Evolutionary conservation across 2,329 filamentous ascomycete species (phyloP).

Genomic region (Nannizzia gypsea): DNA sequence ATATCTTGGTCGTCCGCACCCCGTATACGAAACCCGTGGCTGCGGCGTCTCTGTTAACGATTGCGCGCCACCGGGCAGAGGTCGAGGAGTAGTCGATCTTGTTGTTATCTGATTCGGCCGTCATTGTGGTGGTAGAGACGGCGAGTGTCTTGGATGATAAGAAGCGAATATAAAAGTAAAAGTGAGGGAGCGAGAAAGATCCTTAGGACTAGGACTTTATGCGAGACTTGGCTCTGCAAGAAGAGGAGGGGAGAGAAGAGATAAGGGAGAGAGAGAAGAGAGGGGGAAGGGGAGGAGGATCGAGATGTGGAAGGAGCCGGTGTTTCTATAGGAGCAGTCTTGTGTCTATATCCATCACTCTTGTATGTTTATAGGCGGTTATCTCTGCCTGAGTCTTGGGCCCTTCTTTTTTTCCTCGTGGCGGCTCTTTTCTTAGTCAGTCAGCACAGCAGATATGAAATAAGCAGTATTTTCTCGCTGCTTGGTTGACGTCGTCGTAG

Average conservation of each 20-base stretch:
- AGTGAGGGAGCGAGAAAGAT: neutral
- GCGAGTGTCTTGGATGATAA: no score
- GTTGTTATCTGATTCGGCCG: neutral
- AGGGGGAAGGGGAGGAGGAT: neutral
- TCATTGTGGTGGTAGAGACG: neutral
- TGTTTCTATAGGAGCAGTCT: neutral
- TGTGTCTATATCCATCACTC: neutral
- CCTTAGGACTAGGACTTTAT: no score
- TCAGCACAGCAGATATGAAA: no score
- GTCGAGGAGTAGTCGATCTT: conserved; percentile 21
- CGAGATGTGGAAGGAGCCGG: neutral
- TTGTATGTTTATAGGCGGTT: neutral
- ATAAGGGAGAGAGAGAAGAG: no score
- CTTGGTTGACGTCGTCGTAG: no score
- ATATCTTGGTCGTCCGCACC: conserved; percentile 46
- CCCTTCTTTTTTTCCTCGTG: neutral
- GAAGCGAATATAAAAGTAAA: no score
- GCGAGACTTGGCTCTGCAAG: neutral
- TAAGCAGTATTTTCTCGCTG: no score
- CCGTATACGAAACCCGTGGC: conserved; percentile 44
- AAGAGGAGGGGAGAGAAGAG: neutral
- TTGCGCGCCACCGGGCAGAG: conserved; percentile 35
- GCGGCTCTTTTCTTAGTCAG: neutral
- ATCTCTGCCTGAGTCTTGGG: neutral
- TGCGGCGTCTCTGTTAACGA: conserved; percentile 34